These are phyloP conservation scores for Neonectria hederae DNA, from an alignment of 2,329 filamentous ascomycete genomes.

Conservation along the genomic window DNA sequence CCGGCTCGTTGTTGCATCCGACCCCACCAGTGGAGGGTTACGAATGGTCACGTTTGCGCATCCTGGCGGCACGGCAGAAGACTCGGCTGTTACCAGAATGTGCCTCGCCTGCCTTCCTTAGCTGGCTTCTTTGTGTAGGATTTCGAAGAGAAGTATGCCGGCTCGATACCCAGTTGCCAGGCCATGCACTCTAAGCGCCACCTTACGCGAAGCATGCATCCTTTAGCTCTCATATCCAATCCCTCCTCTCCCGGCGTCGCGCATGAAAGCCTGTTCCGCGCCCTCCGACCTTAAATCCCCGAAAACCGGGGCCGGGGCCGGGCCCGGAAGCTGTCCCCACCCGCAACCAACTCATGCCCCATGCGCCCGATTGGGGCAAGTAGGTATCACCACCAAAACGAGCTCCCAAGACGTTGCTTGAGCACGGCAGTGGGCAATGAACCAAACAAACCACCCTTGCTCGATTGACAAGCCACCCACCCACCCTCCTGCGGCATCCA, in stretches of 20 bases:
- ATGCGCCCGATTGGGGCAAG: conserved; percentile 10
- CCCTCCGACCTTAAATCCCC: conserved; percentile 23
- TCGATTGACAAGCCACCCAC: conserved; percentile 18
- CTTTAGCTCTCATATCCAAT: background rate
- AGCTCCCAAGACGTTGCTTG: conserved; percentile 7
- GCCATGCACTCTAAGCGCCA: conserved; percentile 5
- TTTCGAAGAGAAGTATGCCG: conserved; percentile 16
- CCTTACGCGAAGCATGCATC: conserved; percentile 2
- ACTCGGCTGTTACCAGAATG: conserved; percentile 22
- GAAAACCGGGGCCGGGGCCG: conserved; percentile 34
- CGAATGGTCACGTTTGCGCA: conserved; percentile 11
- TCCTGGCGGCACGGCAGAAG: conserved; percentile 18
- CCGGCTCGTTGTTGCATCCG: conserved; percentile 17
- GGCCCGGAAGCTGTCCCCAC: conserved; percentile 28
- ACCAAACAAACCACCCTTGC: conserved; percentile 22
- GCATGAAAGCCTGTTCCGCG: conserved; percentile 16
- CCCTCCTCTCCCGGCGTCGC: background rate
- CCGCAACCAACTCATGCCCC: conserved; percentile 18
- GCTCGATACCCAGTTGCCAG: background rate
- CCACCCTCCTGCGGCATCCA: conserved; percentile 23
- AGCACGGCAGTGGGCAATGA: conserved; percentile 1
- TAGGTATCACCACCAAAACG: conserved; percentile 10
- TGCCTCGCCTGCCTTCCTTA: conserved; percentile 3
- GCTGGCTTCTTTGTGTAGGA: background rate
- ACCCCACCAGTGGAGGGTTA: background rate